Conservation (phyloP, 2,329 filamentous ascomycete genomes). For the Ophiostoma ips region DNA sequence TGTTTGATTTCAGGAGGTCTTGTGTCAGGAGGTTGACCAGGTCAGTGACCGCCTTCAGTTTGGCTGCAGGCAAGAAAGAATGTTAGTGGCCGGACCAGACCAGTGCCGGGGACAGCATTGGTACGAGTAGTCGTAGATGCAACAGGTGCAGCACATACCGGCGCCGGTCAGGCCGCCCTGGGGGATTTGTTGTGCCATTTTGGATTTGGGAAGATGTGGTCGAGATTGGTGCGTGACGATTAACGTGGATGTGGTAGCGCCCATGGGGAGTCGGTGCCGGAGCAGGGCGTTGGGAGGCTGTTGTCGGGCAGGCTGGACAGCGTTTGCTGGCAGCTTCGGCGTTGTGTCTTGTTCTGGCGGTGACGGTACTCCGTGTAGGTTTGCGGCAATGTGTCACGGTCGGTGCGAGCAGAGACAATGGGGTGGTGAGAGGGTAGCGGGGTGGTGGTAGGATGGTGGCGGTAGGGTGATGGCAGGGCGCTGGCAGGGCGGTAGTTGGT, state of each 20-base stretch:
- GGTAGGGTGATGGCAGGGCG: neutral
- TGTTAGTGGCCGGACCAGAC: neutral
- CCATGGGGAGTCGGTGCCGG: conserved; percentile 8
- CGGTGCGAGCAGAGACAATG: too few relatives aligned
- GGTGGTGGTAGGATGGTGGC: neutral
- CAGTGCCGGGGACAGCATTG: neutral
- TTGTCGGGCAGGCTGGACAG: neutral
- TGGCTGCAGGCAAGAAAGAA: conserved; percentile 30
- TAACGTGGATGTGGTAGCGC: conserved; percentile 13
- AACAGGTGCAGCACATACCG: conserved; percentile 23
- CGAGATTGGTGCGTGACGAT: conserved; percentile 6
- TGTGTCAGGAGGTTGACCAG: conserved; percentile 47
- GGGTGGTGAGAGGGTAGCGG: too few relatives aligned
- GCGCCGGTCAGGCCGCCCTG: conserved; percentile 26
- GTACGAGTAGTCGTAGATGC: neutral
- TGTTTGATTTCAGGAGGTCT: conserved; percentile 45
- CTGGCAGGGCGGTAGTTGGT: neutral
- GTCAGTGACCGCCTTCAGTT: conserved; percentile 52
- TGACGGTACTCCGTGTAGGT: too few relatives aligned
- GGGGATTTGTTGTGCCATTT: conserved; percentile 12
- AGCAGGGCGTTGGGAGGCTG: neutral
- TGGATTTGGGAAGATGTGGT: conserved; percentile 8
- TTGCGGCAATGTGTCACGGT: too few relatives aligned
- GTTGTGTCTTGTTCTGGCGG: too few relatives aligned
- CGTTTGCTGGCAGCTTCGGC: too few relatives aligned